Evolutionary conservation across 768 basidiomycete species (phyloP).

Genomic region (Collybia sordida): DNA sequence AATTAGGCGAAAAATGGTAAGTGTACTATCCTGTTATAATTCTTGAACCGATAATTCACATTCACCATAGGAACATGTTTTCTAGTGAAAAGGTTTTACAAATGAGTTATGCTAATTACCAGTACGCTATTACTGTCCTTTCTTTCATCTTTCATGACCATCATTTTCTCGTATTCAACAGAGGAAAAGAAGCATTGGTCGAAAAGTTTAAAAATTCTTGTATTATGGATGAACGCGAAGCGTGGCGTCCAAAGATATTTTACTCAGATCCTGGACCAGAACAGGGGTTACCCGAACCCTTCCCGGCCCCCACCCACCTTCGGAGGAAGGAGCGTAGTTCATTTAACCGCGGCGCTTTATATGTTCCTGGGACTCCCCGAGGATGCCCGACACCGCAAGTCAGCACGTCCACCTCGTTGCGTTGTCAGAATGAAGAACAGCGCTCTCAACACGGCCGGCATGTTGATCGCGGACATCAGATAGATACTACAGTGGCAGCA

Average conservation of each 20-base stretch:
- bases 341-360: constrained; percentile 72
- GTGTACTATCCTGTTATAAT: constrained; percentile 14
- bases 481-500: not conserved
- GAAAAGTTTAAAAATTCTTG: constrained; percentile 91
- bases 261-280: constrained; percentile 68
- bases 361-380: constrained; percentile 34
- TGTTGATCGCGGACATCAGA: not conserved
- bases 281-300: constrained; percentile 76
- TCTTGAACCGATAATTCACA: constrained; percentile 1
- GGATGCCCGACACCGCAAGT: constrained; percentile 8
- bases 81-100: constrained; percentile 88
- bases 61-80: constrained; percentile 75
- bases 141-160: constrained; percentile 1
- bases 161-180: constrained; percentile 19
- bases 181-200: constrained; percentile 87
- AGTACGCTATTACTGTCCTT: constrained; percentile 50
- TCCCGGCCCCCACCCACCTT: constrained; percentile 80
- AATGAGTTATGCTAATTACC: constrained; percentile 92
- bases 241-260: constrained; percentile 85
- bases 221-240: constrained; percentile 85
- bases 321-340: constrained; percentile 82
- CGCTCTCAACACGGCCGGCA: constrained; percentile 6
- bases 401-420: constrained; percentile 12
- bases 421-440: constrained; percentile 10
- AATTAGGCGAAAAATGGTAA: constrained; percentile 81